Evolutionary conservation across 306 rosid genomes (phyloP).

Genomic region (Arachis stenosperma): DNA sequence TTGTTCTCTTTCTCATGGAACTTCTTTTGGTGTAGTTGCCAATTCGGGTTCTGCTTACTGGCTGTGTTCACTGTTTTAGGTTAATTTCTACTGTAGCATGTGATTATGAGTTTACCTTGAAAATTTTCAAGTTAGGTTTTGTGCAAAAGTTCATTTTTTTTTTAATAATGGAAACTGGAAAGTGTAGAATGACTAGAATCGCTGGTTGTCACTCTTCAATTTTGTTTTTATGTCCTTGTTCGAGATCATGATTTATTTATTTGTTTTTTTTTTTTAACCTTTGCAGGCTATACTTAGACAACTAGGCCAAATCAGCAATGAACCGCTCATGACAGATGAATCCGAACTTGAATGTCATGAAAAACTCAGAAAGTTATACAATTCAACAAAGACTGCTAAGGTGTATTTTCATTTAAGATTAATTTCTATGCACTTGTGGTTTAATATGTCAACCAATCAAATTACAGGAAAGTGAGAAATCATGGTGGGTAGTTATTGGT

Average conservation of each 20-base stretch:
- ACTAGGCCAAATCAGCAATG: slow-evolving; percentile 73
- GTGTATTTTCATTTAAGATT: slow-evolving; percentile 41
- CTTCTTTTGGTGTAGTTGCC: background rate
- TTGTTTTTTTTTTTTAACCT: background rate
- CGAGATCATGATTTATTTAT: slow-evolving; percentile 34
- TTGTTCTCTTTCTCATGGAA: background rate
- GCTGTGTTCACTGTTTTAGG: slow-evolving; percentile 29
- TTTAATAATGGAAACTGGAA: background rate
- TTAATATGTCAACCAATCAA: too few relatives aligned
- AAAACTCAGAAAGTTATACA: slow-evolving; percentile 76
- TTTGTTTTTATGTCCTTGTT: slow-evolving; percentile 1
- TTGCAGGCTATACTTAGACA: slow-evolving; percentile 85
- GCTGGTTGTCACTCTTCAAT: slow-evolving; percentile 24
- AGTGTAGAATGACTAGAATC: background rate
- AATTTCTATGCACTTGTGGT: too few relatives aligned
- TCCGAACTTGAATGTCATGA: slow-evolving; percentile 72
- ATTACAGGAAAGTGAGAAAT: too few relatives aligned
- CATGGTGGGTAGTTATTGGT: too few relatives aligned
- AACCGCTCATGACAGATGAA: slow-evolving; percentile 69
- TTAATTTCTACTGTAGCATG: slow-evolving; percentile 27
- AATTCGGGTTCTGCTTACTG: slow-evolving; percentile 32
- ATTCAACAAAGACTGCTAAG: slow-evolving; percentile 83
- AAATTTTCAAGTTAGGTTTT: background rate
- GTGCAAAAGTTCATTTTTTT: background rate
- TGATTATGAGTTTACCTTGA: slow-evolving; percentile 3